Evolutionary conservation across 129 eudicot genomes (phyloP), one percentile per base, ranked within the genome.

Genomic region (Arctium lappa): DNA sequence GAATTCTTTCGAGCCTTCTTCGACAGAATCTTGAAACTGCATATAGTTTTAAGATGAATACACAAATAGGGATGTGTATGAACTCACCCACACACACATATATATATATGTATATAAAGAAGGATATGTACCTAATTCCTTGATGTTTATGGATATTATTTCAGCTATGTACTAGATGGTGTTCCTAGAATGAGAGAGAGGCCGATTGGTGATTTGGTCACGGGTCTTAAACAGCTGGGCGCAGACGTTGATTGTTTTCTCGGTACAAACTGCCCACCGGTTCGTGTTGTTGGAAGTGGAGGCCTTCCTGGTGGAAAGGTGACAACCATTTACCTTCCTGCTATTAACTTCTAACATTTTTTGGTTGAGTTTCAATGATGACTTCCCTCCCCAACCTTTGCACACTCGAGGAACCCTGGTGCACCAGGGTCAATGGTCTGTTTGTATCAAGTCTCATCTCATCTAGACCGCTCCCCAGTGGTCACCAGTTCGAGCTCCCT

Each of bases 251-350:
- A 95, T 79, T 95, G 99, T 81, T 93, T 53, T 79, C 92, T 95
- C 18, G 99, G 99, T 77, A 95, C 99, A 87, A 85, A 93, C 76
- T 95, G 99, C 44, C 99, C 99, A 60, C 99, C 99, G 22, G 99
- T 95, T 50, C 94, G 99, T 50, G 87, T 95, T 71, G 88, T 82
- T 80, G 94, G 91, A 77, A 90, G 89, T 77, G 99, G 98, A 37
- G 99, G 99, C 66, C 99, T 95, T 85, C 97, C 98, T 44, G 99
- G 99, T 40, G 99, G 99, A 80, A 95, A 93, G 97, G 99, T 95
- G 42, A 69, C 82, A 36, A 78, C 15, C 40, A 66, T 68, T 69
- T 76, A 60, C 56, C 42, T 8, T 79, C 38, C 10, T 80, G 12
- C 66, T n/a, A 16, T 53, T 15, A 53, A 3, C 65, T 53, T 53